These are phyloP conservation scores for Penicillium rolfsii DNA, from an alignment of 2,329 filamentous ascomycete species.

Conservation along the genomic window DNA sequence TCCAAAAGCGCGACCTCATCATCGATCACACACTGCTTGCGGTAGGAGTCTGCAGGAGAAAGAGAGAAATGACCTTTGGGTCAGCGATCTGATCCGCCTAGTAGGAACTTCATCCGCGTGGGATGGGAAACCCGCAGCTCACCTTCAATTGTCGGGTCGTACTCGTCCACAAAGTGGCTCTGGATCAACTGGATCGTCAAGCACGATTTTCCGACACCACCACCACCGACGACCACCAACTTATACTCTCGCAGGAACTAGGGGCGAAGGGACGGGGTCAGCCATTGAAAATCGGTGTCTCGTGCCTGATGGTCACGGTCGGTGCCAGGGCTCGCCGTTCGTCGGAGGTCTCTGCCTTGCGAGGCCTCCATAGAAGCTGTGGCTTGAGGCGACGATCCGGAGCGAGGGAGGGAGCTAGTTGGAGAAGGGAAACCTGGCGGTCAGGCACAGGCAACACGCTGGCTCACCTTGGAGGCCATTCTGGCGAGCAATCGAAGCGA, in stretches of 20 bases:
- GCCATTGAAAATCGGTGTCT: constrained; percentile 21
- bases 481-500: constrained; percentile 13
- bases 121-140: constrained; percentile 27
- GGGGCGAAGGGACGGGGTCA: constrained; percentile 18
- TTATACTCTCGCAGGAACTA: constrained; percentile 92
- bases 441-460: not conserved
- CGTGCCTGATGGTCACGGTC: not conserved
- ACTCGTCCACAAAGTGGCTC: constrained; percentile 98
- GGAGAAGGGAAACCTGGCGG: constrained; percentile 2
- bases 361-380: not conserved
- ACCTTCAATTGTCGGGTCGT: constrained; percentile 99
- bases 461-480: constrained; percentile 34
- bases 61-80: constrained; percentile 1
- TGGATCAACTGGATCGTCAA: constrained; percentile 96
- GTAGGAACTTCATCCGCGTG: not conserved
- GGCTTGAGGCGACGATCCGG: constrained; percentile 1
- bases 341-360: not conserved
- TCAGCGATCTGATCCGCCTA: constrained; percentile 20
- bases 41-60: constrained; percentile 79
- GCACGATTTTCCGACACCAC: constrained; percentile 98
- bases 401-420: not conserved
- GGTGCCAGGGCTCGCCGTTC: not conserved
- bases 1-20: constrained; percentile 97
- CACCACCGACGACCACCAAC: constrained; percentile 94
- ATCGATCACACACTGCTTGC: constrained; percentile 99